These are phyloP conservation scores for Ambrosia artemisiifolia DNA, from an alignment of 129 eudicot genomes.

Conservation along the genomic window DNA sequence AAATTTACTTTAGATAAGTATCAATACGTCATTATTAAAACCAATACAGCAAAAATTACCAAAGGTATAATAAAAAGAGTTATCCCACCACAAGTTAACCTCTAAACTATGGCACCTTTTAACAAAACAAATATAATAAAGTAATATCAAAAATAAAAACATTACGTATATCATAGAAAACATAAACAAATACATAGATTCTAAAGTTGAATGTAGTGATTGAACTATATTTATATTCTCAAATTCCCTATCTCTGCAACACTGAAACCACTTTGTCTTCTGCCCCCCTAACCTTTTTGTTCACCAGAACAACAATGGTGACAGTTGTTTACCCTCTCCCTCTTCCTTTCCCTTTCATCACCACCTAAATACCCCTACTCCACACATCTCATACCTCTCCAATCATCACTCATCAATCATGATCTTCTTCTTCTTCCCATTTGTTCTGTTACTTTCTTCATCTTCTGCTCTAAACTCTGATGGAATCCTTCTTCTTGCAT, in stretches of 20 bases:
- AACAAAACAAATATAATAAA: too few relatives aligned
- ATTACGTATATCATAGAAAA: not conserved
- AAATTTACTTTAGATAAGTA: too few relatives aligned
- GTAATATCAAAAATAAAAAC: not conserved
- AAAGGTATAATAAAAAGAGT: not conserved
- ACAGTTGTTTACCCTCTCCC: constrained; percentile 57
- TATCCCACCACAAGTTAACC: too few relatives aligned
- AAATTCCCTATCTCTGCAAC: constrained; percentile 27
- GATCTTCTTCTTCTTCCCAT: constrained; percentile 12
- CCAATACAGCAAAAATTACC: not conserved
- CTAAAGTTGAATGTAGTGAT: not conserved
- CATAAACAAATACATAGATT: constrained; percentile 12
- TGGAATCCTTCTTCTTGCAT: constrained; percentile 71
- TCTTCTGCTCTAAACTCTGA: constrained; percentile 57
- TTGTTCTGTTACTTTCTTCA: constrained; percentile 23
- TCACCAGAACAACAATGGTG: constrained; percentile 59
- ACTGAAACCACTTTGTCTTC: constrained; percentile 29
- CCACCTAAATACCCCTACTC: constrained; percentile 7
- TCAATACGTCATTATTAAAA: too few relatives aligned
- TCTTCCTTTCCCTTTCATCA: constrained; percentile 6
- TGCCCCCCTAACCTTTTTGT: constrained; percentile 34
- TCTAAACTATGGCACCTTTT: too few relatives aligned
- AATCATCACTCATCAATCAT: constrained; percentile 2
- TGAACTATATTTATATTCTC: constrained; percentile 22
- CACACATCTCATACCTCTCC: not conserved